Base-by-base conservation (phyloP, 495 filamentous ascomycete genomes). In the Chaetomium tenue region DNA sequence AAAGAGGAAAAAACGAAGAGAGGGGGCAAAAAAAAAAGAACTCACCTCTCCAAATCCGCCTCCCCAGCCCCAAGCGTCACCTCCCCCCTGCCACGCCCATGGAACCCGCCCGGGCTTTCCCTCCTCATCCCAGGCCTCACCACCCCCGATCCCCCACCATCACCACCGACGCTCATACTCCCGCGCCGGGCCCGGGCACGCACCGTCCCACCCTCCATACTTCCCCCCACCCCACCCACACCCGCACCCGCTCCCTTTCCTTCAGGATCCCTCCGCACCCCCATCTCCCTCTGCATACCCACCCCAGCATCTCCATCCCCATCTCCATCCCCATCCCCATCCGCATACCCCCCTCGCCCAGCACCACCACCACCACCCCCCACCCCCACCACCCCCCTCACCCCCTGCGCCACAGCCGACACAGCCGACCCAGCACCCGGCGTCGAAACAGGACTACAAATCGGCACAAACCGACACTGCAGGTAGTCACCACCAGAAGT, bases 201-300 rank as follows among this genome's bases (percentile, higher is more conserved):
- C 25, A 53, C 63, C 42, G 16, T 7, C 5, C 44, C 13, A 30
- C n/a, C n/a, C 54, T 23, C 63, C 58, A 15, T 44, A 6, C 63
- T 79, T 78, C 0, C 77, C 68, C 60, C 78, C 64, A 1, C 85
- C 78, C 0, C 77, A 68, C 60, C 78, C 64, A 1, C 85, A 7
- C 1, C 82, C 0, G 77, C 76, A 26, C 75, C 67, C 2, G 83
- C 84, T 44, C 88, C 82, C 25, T 83, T 76, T 4, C 84, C 86
- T 61, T 88, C 85, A 6, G 74, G 72, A 0, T 79, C 75, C 30
- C 81, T 76, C 26, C 79, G 75, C 78, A 88, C 84, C 64, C 33
- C 33, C 33, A 37, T 76, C 22, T 79, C 74, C 30, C 81, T 75
- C 26, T 79, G 75, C 79, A 88, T 84, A 63, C 8, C 33, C 33